A percentile compares a stretch with the other conserved stretches of the same genome.
phyloP scores from a whole-genome alignment of 2,329 filamentous ascomycete genomes.

The Arthrobotrys megalospora region DNA sequence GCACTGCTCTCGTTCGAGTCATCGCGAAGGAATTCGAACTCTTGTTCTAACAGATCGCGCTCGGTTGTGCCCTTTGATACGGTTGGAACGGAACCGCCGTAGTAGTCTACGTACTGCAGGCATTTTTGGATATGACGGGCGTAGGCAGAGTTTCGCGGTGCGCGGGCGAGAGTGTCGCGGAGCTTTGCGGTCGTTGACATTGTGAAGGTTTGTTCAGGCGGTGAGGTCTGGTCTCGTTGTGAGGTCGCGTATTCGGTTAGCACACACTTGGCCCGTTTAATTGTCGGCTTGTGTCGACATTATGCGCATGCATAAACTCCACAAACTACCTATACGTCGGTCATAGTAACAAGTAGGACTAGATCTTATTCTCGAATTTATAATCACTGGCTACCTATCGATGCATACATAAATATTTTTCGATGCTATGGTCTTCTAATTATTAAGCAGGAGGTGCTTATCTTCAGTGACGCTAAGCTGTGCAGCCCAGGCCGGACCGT shows the following conservation, averaged over 20 bases:
- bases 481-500: too few species aligned
- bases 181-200: slow-evolving; percentile 35
- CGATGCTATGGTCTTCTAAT: too few species aligned
- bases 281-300: too few species aligned
- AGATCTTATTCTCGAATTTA: too few species aligned
- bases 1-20: slow-evolving; percentile 36
- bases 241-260: neutral
- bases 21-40: slow-evolving; percentile 64
- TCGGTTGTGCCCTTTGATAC: slow-evolving; percentile 62
- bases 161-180: slow-evolving; percentile 60
- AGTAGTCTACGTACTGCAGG: slow-evolving; percentile 63
- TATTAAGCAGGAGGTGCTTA: too few species aligned
- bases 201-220: slow-evolving; percentile 7
- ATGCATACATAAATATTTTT: too few species aligned
- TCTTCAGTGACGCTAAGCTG: too few species aligned
- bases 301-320: too few species aligned
- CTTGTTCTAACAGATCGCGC: slow-evolving; percentile 64
- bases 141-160: slow-evolving; percentile 63
- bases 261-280: too few species aligned
- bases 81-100: slow-evolving; percentile 61
- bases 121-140: slow-evolving; percentile 63
- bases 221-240: slow-evolving; percentile 5
- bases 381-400: too few species aligned
- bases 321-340: too few species aligned
- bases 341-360: too few species aligned